Evolutionary conservation across 768 basidiomycete genomes (phyloP).

Genomic region (Hypholoma sublateritium): DNA sequence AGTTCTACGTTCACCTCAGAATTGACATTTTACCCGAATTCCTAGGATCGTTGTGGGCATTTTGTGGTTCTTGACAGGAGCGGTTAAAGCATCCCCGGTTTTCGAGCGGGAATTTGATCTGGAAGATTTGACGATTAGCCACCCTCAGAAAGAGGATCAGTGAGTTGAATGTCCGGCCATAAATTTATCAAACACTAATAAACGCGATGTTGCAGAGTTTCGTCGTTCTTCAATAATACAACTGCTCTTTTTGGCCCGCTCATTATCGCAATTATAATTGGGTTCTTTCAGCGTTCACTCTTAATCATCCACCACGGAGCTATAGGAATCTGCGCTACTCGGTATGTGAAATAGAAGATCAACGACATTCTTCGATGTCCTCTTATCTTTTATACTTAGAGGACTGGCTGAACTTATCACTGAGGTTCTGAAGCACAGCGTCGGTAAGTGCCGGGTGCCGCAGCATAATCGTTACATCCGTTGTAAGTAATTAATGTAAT

Average conservation of each 20-base stretch:
- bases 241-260: slow-evolving; percentile 50
- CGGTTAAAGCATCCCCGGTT: slow-evolving; percentile 37
- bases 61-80: slow-evolving; percentile 42
- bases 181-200: background rate
- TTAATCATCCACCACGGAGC: slow-evolving; percentile 58
- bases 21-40: background rate
- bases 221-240: slow-evolving; percentile 43
- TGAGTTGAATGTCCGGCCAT: slow-evolving; percentile 22
- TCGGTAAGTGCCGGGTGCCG: slow-evolving; percentile 51
- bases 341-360: slow-evolving; percentile 25
- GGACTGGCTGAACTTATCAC: slow-evolving; percentile 50
- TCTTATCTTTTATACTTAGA: slow-evolving; percentile 25
- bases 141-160: slow-evolving; percentile 52
- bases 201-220: slow-evolving; percentile 37
- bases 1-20: too few relatives aligned
- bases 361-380: background rate
- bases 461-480: too few relatives aligned
- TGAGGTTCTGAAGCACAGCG: slow-evolving; percentile 52
- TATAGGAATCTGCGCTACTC: slow-evolving; percentile 45
- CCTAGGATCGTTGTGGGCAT: slow-evolving; percentile 35
- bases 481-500: too few relatives aligned
- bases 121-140: slow-evolving; percentile 53
- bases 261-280: slow-evolving; percentile 33
- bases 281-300: slow-evolving; percentile 42
- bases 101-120: slow-evolving; percentile 50